These are phyloP conservation scores for Calonectria fujianensis DNA, from an alignment of 2,329 filamentous ascomycete genomes.

Conservation along the genomic window DNA sequence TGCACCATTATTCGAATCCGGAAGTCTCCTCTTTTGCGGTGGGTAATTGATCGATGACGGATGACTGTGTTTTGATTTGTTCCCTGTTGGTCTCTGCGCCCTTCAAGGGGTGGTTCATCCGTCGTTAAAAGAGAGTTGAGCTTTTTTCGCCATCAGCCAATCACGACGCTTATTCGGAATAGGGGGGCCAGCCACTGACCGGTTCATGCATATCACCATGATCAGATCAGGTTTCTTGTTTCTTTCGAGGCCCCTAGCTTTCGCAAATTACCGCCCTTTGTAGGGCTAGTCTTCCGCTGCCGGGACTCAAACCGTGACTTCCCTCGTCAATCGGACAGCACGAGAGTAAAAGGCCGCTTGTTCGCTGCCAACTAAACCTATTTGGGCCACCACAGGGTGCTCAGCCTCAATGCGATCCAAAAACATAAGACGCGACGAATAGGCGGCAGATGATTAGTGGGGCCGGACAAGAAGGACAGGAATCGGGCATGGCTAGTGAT, in stretches of 20 bases:
- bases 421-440: slow-evolving; percentile 30
- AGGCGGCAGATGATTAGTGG: slow-evolving; percentile 16
- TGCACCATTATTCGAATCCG: slow-evolving; percentile 13
- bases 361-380: slow-evolving; percentile 29
- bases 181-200: slow-evolving; percentile 23
- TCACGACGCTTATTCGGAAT: slow-evolving; percentile 25
- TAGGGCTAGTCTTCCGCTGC: slow-evolving; percentile 21
- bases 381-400: slow-evolving; percentile 40
- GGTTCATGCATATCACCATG: slow-evolving; percentile 31
- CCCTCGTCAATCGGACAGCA: slow-evolving; percentile 21
- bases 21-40: slow-evolving; percentile 1
- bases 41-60: slow-evolving; percentile 18
- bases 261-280: neutral
- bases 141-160: slow-evolving; percentile 33
- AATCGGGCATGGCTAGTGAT: slow-evolving; percentile 19
- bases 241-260: neutral
- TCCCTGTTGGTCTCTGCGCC: neutral
- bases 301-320: slow-evolving; percentile 25
- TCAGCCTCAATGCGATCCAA: slow-evolving; percentile 50
- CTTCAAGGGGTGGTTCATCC: slow-evolving; percentile 19
- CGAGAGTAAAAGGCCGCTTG: slow-evolving; percentile 12
- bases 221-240: slow-evolving; percentile 28
- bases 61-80: neutral
- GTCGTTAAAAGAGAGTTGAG: slow-evolving; percentile 43
- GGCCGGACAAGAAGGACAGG: slow-evolving; percentile 2